A percentile compares a stretch with the other conserved stretches of the same genome.
These are phyloP conservation scores for Monosporascus sp. DNA, from an alignment of 2,329 filamentous ascomycete genomes.

Conservation along the genomic window DNA sequence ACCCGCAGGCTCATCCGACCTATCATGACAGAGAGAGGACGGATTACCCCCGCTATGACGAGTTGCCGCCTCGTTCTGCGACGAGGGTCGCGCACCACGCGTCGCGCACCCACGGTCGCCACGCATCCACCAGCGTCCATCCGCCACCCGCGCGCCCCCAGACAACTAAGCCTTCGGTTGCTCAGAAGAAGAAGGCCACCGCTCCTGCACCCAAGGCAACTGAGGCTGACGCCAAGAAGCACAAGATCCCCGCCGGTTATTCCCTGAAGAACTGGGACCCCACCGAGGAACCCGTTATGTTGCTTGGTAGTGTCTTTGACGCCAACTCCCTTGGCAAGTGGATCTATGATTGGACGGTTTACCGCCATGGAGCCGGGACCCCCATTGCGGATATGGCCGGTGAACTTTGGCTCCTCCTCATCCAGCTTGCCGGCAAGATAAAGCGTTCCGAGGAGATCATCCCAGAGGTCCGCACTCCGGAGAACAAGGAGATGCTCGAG, in stretches of 20 bases:
- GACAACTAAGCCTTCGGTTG: constrained; percentile 43
- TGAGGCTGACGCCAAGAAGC: constrained; percentile 53
- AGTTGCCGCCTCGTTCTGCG: constrained; percentile 31
- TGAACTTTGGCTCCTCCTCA: constrained; percentile 90
- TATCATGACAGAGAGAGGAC: constrained; percentile 32
- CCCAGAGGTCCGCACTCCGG: constrained; percentile 62
- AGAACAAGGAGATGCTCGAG: constrained; percentile 75
- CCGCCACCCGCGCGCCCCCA: constrained; percentile 43
- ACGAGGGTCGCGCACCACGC: constrained; percentile 32
- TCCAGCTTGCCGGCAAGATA: constrained; percentile 89
- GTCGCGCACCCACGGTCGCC: constrained; percentile 32
- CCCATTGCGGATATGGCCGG: constrained; percentile 88
- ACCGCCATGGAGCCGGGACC: constrained; percentile 73
- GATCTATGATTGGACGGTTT: constrained; percentile 99
- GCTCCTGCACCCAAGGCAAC: constrained; percentile 41
- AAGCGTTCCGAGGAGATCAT: constrained; percentile 81
- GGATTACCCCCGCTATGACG: constrained; percentile 38
- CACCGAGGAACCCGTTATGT: constrained; percentile 84
- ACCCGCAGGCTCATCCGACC: constrained; percentile 40
- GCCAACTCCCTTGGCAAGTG: constrained; percentile 97
- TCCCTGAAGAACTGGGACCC: constrained; percentile 99
- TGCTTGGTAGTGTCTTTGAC: constrained; percentile 93
- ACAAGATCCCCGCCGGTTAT: constrained; percentile 81
- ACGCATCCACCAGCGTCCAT: constrained; percentile 34
- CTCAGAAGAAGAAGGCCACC: constrained; percentile 33